phyloP scores from a whole-genome alignment of 768 basidiomycete species.

The Boletus rubescentipes region DNA sequence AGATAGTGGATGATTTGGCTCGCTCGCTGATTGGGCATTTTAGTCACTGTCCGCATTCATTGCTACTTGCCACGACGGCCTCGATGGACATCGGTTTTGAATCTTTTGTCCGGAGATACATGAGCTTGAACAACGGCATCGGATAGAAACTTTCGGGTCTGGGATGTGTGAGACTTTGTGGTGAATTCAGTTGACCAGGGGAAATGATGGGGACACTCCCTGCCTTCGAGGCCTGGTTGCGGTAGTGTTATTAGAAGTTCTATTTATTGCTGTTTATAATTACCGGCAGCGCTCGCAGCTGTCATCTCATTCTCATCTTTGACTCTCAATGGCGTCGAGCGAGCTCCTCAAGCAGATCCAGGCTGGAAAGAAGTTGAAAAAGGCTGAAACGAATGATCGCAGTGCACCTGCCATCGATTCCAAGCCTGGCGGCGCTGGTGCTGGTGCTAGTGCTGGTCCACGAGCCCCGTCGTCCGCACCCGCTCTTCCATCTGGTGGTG shows the following conservation, averaged over 20 bases:
- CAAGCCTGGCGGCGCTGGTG: conserved; percentile 43
- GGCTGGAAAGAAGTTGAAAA: conserved; percentile 78
- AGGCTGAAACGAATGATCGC: conserved; percentile 78
- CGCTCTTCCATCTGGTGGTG: conserved; percentile 33
- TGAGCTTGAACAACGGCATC: no score
- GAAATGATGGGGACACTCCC: no score
- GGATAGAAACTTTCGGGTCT: no score
- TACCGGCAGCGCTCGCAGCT: not conserved
- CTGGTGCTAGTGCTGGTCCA: conserved; percentile 36
- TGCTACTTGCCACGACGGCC: no score
- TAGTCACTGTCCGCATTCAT: no score
- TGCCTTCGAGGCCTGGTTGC: no score
- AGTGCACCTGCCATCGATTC: conserved; percentile 64
- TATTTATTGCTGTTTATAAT: conserved; percentile 24
- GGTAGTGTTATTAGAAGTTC: not conserved
- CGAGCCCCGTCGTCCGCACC: conserved; percentile 22
- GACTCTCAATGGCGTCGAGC: conserved; percentile 59
- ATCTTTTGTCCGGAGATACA: no score
- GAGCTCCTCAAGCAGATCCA: conserved; percentile 82
- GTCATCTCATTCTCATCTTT: not conserved
- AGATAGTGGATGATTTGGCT: no score
- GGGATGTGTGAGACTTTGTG: no score
- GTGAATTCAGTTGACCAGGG: no score
- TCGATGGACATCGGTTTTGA: no score
- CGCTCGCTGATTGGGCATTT: no score